Percentiles rank a stretch among this genome's conserved stretches.
Conservation (phyloP, 495 filamentous ascomycete species). For the Hypoxylon subgilvum region DNA sequence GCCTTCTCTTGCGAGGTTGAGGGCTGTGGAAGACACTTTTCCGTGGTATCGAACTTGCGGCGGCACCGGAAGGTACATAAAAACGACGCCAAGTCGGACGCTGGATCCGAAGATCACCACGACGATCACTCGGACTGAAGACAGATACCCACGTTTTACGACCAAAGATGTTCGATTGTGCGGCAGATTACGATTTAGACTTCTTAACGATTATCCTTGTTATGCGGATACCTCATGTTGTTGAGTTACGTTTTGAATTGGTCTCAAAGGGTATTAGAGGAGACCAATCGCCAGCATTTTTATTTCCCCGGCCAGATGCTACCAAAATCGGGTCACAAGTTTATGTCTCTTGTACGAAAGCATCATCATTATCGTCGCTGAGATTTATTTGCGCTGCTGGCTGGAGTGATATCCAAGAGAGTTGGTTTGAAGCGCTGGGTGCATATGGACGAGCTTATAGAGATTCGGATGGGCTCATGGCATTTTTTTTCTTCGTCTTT, state of each 20-base stretch:
- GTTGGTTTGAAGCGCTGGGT: constrained; percentile 38
- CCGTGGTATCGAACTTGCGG: constrained; percentile 94
- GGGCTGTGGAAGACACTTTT: constrained; percentile 95
- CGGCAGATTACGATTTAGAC: constrained; percentile 34
- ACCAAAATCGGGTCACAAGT: constrained; percentile 30
- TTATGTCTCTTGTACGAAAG: constrained; percentile 34
- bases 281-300: constrained; percentile 31
- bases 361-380: constrained; percentile 21
- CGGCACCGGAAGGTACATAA: constrained; percentile 97
- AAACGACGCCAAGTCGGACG: constrained; percentile 67
- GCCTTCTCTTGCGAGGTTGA: constrained; percentile 94
- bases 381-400: constrained; percentile 34
- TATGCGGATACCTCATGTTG: constrained; percentile 36
- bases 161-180: constrained; percentile 33
- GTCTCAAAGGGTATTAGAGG: constrained; percentile 38
- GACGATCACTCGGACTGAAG: constrained; percentile 55
- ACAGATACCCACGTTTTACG: constrained; percentile 25
- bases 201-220: constrained; percentile 32
- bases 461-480: constrained; percentile 41
- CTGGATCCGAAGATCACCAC: constrained; percentile 58
- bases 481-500: constrained; percentile 35
- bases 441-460: constrained; percentile 42
- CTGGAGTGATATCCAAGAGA: constrained; percentile 38
- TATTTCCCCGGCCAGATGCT: constrained; percentile 32
- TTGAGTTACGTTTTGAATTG: constrained; percentile 30